Evolutionary conservation across 2,329 filamentous ascomycete species (phyloP).

Genomic region (Fusarium subglutinans): DNA sequence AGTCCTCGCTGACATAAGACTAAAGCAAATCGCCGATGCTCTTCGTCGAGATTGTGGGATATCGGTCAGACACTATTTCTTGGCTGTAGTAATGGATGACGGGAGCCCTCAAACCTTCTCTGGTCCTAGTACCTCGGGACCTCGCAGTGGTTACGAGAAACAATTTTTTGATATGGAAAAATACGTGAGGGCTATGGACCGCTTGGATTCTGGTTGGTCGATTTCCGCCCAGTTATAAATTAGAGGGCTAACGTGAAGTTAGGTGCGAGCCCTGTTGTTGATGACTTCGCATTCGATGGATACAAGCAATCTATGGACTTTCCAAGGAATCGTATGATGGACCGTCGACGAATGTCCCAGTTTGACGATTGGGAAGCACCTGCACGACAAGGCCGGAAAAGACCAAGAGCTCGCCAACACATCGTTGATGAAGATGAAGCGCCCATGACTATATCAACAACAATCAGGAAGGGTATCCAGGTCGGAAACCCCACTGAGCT

Average conservation of each 20-base stretch:
- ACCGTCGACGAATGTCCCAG: constrained; percentile 46
- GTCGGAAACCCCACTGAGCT: constrained; percentile 65
- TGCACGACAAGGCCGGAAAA: constrained; percentile 43
- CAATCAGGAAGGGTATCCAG: constrained; percentile 55
- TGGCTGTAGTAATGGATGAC: constrained; percentile 61
- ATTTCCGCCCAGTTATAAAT: too few species aligned
- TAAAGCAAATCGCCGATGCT: constrained; percentile 61
- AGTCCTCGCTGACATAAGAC: constrained; percentile 17
- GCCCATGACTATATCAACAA: constrained; percentile 50
- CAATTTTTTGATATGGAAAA: constrained; percentile 58
- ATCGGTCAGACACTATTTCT: constrained; percentile 61
- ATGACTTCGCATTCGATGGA: constrained; percentile 44
- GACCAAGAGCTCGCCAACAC: constrained; percentile 49
- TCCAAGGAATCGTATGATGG: constrained; percentile 40
- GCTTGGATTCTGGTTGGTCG: constrained; percentile 52
- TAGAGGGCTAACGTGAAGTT: constrained; percentile 15
- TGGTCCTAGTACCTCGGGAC: constrained; percentile 51
- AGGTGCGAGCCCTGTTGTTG: constrained; percentile 49
- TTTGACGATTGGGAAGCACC: constrained; percentile 48
- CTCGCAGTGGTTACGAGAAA: constrained; percentile 51
- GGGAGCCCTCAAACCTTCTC: constrained; percentile 57
- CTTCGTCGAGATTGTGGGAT: constrained; percentile 63
- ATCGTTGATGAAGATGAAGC: constrained; percentile 54
- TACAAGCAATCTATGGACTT: constrained; percentile 41
- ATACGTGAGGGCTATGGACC: constrained; percentile 53